Evolutionary conservation across 331 rosid genomes (phyloP).

Genomic region (Dryas integrifolia): DNA sequence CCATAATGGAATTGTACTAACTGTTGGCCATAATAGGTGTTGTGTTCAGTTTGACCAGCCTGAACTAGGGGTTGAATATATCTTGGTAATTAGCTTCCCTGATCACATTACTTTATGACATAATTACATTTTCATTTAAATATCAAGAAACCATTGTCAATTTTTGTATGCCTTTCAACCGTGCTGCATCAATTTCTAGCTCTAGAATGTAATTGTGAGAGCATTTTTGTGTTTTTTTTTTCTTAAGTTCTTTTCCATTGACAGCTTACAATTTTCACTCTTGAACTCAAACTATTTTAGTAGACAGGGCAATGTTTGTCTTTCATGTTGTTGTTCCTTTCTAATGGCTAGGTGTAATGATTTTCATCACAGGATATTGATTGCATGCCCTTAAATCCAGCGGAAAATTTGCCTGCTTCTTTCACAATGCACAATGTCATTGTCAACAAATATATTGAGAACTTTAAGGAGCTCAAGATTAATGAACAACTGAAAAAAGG

Average conservation of each 20-base stretch:
- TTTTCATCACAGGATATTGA: conserved; percentile 70
- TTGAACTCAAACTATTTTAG: not conserved
- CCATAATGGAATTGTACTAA: conserved; percentile 78
- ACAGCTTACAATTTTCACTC: not conserved
- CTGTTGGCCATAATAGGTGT: conserved; percentile 63
- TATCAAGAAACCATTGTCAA: not conserved
- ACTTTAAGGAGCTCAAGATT: conserved; percentile 44
- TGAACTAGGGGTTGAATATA: conserved; percentile 79
- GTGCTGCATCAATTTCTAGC: not conserved
- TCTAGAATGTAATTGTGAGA: not conserved
- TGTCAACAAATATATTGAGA: conserved; percentile 43
- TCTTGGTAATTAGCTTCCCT: conserved; percentile 56
- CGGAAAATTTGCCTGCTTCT: conserved; percentile 72
- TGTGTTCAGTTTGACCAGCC: conserved; percentile 78
- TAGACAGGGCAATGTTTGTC: not conserved
- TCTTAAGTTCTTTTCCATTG: not conserved
- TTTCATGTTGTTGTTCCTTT: conserved; percentile 1
- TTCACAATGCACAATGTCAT: conserved; percentile 40
- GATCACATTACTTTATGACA: not conserved
- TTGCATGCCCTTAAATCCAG: conserved; percentile 86
- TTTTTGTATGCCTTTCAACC: not conserved
- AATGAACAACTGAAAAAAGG: conserved; percentile 45
- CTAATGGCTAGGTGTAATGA: conserved; percentile 27
- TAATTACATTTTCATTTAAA: not conserved
- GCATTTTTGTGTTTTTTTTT: not conserved